phyloP scores from a whole-genome alignment of 2,329 filamentous ascomycete species.

The Penicillium sp. region DNA sequence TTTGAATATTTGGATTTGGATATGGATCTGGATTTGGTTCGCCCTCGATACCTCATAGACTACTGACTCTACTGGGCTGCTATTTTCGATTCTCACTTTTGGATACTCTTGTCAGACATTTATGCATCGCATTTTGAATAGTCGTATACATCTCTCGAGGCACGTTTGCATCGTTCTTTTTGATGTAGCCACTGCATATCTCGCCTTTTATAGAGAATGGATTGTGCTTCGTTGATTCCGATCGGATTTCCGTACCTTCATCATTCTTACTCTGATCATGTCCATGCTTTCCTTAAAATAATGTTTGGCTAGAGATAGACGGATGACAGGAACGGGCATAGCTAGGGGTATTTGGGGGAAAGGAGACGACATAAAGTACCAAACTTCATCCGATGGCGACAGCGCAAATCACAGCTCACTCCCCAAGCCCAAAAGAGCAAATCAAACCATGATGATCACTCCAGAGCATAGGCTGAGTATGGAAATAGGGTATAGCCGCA shows the following conservation, averaged over 20 bases:
- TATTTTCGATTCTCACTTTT: background rate
- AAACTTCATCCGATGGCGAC: background rate
- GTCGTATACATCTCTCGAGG: background rate
- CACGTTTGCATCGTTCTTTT: background rate
- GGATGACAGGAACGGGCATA: too few relatives aligned
- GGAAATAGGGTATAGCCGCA: background rate
- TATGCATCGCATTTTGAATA: background rate
- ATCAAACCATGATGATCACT: slow-evolving; percentile 2
- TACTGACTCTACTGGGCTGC: slow-evolving; percentile 6
- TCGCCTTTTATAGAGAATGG: background rate
- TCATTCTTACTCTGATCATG: background rate
- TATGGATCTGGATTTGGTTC: background rate
- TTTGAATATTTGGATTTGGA: background rate
- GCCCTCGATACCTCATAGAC: slow-evolving; percentile 7
- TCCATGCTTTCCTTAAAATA: background rate
- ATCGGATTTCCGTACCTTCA: too few relatives aligned
- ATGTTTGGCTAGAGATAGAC: background rate
- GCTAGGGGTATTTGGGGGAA: background rate
- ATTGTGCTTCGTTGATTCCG: background rate
- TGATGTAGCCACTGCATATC: background rate
- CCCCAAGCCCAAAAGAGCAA: background rate
- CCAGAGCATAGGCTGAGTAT: background rate
- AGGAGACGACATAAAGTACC: background rate
- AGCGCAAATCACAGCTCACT: background rate
- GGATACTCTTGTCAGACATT: background rate